Evolutionary conservation across 257 asterid genomes (phyloP), one percentile per base, ranked within the genome.

Genomic region (Buddleja alternifolia): DNA sequence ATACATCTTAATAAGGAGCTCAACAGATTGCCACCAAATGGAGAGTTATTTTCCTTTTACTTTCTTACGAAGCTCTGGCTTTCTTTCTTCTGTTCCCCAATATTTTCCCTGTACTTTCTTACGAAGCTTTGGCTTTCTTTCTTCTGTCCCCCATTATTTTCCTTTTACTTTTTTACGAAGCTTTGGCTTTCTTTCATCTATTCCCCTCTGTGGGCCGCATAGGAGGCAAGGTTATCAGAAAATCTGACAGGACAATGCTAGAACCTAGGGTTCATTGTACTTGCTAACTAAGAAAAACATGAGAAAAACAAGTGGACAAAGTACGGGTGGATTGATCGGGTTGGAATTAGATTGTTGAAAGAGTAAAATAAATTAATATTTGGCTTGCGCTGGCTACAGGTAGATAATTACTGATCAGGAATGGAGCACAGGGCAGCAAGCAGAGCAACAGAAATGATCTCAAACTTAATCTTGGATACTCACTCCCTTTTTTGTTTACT

Each of bases 361-460:
- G 45, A 24, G 42, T 34, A 15, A 32, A 32, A 51, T 32, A 55
- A 15, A 57, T 39, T 15, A 44, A 46, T 56, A 14, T 15, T 17
- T 47, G 15, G 29, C 4, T 11, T 25, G 39, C 40, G 47, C 55
- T 40, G 10, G 67, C n/a, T 12, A 42, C 9, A 44, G 7, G 24
- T 67, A 67, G 32, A 36, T 6, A 25, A 32, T 32, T 20, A 56
- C 36, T 29, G 29, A 23, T 17, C 34, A 3, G 45, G 51, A 66
- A 50, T 15, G 11, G 25, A n/a, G 47, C 21, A 23, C 45, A 44
- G 2, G 32, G 24, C 21, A 21, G 46, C 73, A 39, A 65, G 19
- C 72, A 47, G 37, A 64, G 71, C 61, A 57, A 57, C 50, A 50
- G 21, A 50, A 59, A 52, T 51, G 17, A 45, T 34, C 56, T 47